These are phyloP conservation scores for Trichosporon asahii DNA, from an alignment of 1,284 basidiomycete species.

Conservation along the genomic window DNA sequence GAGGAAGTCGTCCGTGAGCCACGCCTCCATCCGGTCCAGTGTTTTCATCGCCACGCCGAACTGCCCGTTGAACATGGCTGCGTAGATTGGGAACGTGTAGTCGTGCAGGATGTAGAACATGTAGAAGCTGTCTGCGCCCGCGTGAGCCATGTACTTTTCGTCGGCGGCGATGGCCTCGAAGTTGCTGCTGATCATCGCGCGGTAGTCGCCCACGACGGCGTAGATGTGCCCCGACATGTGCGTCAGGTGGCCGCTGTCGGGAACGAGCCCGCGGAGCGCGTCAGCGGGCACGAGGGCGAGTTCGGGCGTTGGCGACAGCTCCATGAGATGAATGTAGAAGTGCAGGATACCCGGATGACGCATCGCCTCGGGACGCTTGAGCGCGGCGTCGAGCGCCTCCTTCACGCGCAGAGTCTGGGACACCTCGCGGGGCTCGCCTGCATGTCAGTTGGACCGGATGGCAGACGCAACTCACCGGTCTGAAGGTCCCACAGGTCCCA, in stretches of 20 bases:
- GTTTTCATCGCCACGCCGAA: constrained; percentile 30
- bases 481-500: constrained; percentile 46
- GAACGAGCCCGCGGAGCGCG: constrained; percentile 34
- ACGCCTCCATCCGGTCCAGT: constrained; percentile 36
- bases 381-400: constrained; percentile 32
- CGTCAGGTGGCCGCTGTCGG: constrained; percentile 42
- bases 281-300: constrained; percentile 35
- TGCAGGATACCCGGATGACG: constrained; percentile 44
- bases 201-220: constrained; percentile 45
- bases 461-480: constrained; percentile 26
- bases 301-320: constrained; percentile 42
- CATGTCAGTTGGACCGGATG: neutral
- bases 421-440: constrained; percentile 23
- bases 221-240: constrained; percentile 50
- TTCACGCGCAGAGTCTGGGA: constrained; percentile 31
- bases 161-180: constrained; percentile 35
- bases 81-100: constrained; percentile 41
- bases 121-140: constrained; percentile 32
- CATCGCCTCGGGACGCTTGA: constrained; percentile 16
- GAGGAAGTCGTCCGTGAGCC: constrained; percentile 31
- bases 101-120: constrained; percentile 45
- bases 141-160: constrained; percentile 32
- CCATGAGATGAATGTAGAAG: constrained; percentile 47
- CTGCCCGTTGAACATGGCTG: constrained; percentile 45
- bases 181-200: constrained; percentile 36